phyloP scores from a whole-genome alignment of 164 flowering plant species.

The Nelumbo lutea region DNA sequence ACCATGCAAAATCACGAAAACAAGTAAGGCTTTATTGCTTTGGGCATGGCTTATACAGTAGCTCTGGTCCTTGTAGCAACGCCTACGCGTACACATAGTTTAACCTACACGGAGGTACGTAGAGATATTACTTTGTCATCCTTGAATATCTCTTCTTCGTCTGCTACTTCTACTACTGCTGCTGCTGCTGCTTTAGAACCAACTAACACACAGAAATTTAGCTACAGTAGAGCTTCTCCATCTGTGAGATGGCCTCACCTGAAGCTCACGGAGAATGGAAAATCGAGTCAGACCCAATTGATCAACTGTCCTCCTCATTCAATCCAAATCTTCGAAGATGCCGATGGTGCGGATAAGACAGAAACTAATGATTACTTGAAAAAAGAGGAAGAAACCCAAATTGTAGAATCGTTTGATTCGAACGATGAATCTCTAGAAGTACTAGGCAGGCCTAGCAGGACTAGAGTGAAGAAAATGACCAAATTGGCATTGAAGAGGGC shows the following conservation, averaged over 20 bases:
- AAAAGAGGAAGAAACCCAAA: constrained; percentile 9
- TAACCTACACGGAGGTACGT: constrained; percentile 7
- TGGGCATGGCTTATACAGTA: constrained; percentile 10
- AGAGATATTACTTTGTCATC: constrained; percentile 4
- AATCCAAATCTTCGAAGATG: constrained; percentile 15
- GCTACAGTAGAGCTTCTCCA: constrained; percentile 72
- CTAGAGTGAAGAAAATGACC: constrained; percentile 65
- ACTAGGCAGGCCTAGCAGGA: constrained; percentile 51
- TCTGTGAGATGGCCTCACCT: constrained; percentile 81
- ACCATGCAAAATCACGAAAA: constrained; percentile 16
- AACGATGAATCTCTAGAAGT: constrained; percentile 34
- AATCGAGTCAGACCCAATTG: constrained; percentile 18
- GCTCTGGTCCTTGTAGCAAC: constrained; percentile 9
- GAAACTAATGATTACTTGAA: neutral
- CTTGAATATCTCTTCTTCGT: neutral
- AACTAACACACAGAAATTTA: constrained; percentile 29
- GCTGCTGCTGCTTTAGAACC: constrained; percentile 1
- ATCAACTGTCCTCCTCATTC: constrained; percentile 1
- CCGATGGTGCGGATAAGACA: neutral
- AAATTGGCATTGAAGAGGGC: constrained; percentile 82
- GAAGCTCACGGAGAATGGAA: constrained; percentile 32
- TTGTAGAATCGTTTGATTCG: constrained; percentile 3
- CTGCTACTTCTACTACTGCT: constrained; percentile 7
- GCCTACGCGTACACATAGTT: neutral
- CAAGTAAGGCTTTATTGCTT: constrained; percentile 3